Base-by-base conservation (phyloP, 129 eudicot genomes). In the Daucus carota region DNA sequence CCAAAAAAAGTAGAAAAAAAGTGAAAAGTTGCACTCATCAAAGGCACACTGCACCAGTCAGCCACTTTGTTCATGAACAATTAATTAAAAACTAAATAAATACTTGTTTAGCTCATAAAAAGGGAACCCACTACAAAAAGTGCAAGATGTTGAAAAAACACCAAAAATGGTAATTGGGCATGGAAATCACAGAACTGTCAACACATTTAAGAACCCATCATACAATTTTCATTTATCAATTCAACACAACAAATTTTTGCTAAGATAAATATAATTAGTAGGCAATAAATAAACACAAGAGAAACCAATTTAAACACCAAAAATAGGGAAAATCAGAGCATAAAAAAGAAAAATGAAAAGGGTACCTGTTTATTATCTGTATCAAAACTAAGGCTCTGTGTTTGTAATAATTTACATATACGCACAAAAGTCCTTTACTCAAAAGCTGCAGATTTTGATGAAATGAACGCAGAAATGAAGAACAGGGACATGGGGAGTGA, bases 41-140 rank as follows among this genome's bases (percentile, higher is more conserved):
- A 41, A n/a, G 43, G 45, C 26, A 41, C 77, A 75, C 57, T n/a
- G 69, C 63, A 31, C 68, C 75, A 83, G 38, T 50, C 65, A 52
- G 33, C 66, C 48, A 42, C 28, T 38, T 65, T 69, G 16, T 36
- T 76, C 5, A 22, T 54, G 15, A 57, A 57, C 15, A 57, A 24
- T 9, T 0, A 54, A 7, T 54, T 54, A 7, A 22, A 54, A 20
- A 22, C 5, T 18, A 17, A n/a, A 1, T 20, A 22, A n/a, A 7
- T 7, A 52, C 6, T 20, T 0, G n/a, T 20, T n/a, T n/a, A 57
- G 31, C 65, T n/a, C 65, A 24, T n/a, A 57, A 24, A 22, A 57
- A 24, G 26, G 11, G 29, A 54, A 54, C 29, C 13, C 63, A n/a
- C 63, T 54, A n/a, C 63, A n/a, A 54, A 54, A 54, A 54, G 63